Conservation (phyloP, 2,329 filamentous ascomycete genomes). For the Dactylellina sp. region DNA sequence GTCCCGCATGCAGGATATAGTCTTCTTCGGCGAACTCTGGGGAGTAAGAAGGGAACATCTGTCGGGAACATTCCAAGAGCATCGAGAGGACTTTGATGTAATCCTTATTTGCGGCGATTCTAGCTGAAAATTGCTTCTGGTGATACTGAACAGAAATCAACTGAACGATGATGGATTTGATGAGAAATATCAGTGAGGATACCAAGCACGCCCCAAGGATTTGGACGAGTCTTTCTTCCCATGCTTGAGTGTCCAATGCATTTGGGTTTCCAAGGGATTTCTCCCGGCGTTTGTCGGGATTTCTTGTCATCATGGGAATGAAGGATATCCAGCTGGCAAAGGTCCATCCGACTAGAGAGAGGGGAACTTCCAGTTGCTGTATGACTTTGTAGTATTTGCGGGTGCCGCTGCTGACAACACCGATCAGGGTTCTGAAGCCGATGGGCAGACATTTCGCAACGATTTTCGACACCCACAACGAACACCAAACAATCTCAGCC, state of each 20-base stretch:
- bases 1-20: constrained; percentile 86
- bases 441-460: constrained; percentile 72
- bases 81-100: constrained; percentile 83
- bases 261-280: constrained; percentile 24
- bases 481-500: constrained; percentile 75
- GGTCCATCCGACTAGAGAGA: constrained; percentile 77
- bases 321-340: constrained; percentile 74
- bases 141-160: constrained; percentile 88
- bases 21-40: constrained; percentile 91
- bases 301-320: constrained; percentile 62
- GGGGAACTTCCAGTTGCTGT: constrained; percentile 73
- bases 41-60: constrained; percentile 92
- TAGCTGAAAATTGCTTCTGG: constrained; percentile 81
- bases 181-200: constrained; percentile 76
- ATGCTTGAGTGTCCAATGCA: constrained; percentile 60
- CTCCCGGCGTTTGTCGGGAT: constrained; percentile 57
- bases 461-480: constrained; percentile 76
- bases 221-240: constrained; percentile 69
- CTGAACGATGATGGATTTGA: constrained; percentile 82
- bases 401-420: constrained; percentile 76
- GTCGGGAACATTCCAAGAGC: constrained; percentile 89
- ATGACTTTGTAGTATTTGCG: constrained; percentile 77
- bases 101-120: constrained; percentile 90
- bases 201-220: constrained; percentile 76
- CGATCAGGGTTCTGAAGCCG: constrained; percentile 76